phyloP scores from a whole-genome alignment of 1,284 basidiomycete species.

The Flammula alnicola region DNA sequence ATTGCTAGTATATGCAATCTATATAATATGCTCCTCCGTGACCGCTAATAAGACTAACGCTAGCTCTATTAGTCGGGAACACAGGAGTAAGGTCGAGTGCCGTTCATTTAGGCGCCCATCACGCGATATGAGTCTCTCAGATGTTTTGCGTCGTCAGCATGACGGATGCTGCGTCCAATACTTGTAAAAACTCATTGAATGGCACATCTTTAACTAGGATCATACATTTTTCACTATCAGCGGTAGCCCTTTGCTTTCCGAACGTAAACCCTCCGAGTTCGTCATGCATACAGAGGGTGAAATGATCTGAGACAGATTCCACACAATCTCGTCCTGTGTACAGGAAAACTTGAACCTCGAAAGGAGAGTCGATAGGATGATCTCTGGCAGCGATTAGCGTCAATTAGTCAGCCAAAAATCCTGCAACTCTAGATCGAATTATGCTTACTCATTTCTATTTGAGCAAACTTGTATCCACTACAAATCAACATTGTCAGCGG shows the following conservation, averaged over 20 bases:
- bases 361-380: slow-evolving; percentile 40
- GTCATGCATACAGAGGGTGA: slow-evolving; percentile 37
- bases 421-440: background rate
- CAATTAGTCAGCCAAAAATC: background rate
- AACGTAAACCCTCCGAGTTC: slow-evolving; percentile 16
- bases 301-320: slow-evolving; percentile 49
- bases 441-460: slow-evolving; percentile 45
- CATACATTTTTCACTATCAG: slow-evolving; percentile 26
- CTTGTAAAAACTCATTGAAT: no score
- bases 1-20: no score
- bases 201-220: no score
- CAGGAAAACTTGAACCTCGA: slow-evolving; percentile 38
- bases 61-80: no score
- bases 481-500: slow-evolving; percentile 8
- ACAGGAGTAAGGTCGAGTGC: no score
- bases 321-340: slow-evolving; percentile 36
- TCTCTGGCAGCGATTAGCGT: slow-evolving; percentile 30
- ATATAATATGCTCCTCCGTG: no score
- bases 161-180: no score
- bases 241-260: slow-evolving; percentile 41
- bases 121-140: no score
- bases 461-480: slow-evolving; percentile 46
- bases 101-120: no score
- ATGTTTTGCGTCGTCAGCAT: no score
- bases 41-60: no score